These are phyloP conservation scores for Lanmaoa rubissima DNA, from an alignment of 768 basidiomycete genomes.

Conservation along the genomic window DNA sequence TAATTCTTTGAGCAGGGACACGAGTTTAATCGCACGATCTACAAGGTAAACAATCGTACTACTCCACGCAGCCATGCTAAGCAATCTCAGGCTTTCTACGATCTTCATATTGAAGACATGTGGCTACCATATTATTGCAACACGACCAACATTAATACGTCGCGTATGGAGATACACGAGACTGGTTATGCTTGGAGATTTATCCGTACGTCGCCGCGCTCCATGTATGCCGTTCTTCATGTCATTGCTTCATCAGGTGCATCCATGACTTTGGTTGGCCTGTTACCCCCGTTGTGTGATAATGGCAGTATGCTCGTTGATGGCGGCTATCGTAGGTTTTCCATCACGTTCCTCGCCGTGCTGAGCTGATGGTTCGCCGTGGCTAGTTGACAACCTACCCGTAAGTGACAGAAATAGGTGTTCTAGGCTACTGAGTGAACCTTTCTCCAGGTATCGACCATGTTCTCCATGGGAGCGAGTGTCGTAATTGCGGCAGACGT, in stretches of 20 bases:
- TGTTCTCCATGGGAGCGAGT: constrained; percentile 89
- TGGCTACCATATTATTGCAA: constrained; percentile 99
- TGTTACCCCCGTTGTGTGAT: constrained; percentile 92
- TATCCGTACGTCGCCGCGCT: constrained; percentile 55
- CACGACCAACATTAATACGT: constrained; percentile 94
- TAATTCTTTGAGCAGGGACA: constrained; percentile 62
- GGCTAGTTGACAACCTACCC: constrained; percentile 82
- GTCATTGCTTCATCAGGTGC: constrained; percentile 55
- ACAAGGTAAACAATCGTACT: constrained; percentile 55
- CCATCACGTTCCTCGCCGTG: background rate
- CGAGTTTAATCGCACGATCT: constrained; percentile 92
- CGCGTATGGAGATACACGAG: constrained; percentile 95
- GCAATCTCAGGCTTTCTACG: constrained; percentile 74
- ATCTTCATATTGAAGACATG: constrained; percentile 95
- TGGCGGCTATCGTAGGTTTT: constrained; percentile 76
- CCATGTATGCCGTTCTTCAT: background rate
- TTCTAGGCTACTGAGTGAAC: background rate
- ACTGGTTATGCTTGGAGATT: constrained; percentile 99
- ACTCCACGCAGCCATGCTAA: constrained; percentile 5
- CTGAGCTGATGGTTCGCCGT: constrained; percentile 3
- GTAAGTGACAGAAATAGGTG: constrained; percentile 40
- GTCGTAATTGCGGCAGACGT: constrained; percentile 93
- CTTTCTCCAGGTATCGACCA: constrained; percentile 72
- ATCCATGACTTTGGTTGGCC: constrained; percentile 95
- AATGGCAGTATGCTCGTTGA: constrained; percentile 92